A percentile compares a stretch with the other conserved stretches of the same genome.
Evolutionary conservation across 495 filamentous ascomycete species (phyloP).

Genomic region (Lasiosphaeris hirsuta): DNA sequence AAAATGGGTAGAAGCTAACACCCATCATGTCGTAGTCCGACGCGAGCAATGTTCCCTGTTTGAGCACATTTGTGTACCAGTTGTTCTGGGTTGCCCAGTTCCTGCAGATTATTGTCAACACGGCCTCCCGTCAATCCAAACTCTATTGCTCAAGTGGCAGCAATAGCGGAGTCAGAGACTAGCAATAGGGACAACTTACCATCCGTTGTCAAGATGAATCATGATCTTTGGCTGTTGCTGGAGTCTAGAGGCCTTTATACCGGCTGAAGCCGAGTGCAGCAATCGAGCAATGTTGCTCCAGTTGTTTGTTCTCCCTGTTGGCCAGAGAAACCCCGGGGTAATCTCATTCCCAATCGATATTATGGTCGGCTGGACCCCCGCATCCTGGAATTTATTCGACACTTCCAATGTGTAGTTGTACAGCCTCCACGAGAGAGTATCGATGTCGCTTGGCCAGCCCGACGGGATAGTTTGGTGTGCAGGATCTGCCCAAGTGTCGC

Average conservation of each 20-base stretch:
- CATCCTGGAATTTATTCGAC: slow-evolving; percentile 55
- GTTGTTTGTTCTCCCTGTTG: slow-evolving; percentile 50
- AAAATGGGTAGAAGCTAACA: slow-evolving; percentile 71
- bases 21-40: slow-evolving; percentile 68
- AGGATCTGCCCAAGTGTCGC: slow-evolving; percentile 59
- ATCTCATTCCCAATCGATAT: slow-evolving; percentile 73
- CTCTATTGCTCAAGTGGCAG: no score
- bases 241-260: slow-evolving; percentile 59
- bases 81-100: slow-evolving; percentile 60
- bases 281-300: slow-evolving; percentile 58
- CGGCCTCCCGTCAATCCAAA: neutral
- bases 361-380: slow-evolving; percentile 54
- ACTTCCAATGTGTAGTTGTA: slow-evolving; percentile 64
- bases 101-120: slow-evolving; percentile 22
- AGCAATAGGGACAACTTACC: slow-evolving; percentile 22
- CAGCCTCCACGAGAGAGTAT: slow-evolving; percentile 56
- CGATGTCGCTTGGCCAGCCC: slow-evolving; percentile 58
- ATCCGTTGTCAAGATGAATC: slow-evolving; percentile 69
- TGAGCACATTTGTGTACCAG: slow-evolving; percentile 58
- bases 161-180: neutral
- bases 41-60: slow-evolving; percentile 45
- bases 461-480: slow-evolving; percentile 51
- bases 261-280: slow-evolving; percentile 59
- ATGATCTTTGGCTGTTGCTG: slow-evolving; percentile 58
- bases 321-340: slow-evolving; percentile 60